phyloP scores from a whole-genome alignment of 768 basidiomycete species.

The Pisolithus tinctorius region DNA sequence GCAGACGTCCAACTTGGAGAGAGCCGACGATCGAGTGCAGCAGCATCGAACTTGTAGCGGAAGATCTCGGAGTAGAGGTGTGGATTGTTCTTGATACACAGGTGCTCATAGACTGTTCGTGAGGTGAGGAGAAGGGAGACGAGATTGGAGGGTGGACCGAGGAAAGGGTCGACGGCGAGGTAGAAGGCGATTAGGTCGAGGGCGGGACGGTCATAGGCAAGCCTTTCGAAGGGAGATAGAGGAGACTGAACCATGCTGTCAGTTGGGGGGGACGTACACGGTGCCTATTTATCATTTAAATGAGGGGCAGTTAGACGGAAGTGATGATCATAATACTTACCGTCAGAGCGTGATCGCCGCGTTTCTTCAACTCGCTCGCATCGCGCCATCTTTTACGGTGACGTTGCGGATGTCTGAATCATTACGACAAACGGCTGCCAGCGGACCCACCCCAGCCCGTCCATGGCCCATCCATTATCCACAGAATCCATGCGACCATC shows the following conservation, averaged over 20 bases:
- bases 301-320: constrained; percentile 21
- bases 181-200: constrained; percentile 39
- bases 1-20: constrained; percentile 31
- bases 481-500: neutral
- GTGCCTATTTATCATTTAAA: constrained; percentile 20
- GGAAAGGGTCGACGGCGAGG: constrained; percentile 29
- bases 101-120: constrained; percentile 27
- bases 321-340: constrained; percentile 29
- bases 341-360: constrained; percentile 31
- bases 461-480: constrained; percentile 7
- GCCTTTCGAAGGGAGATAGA: constrained; percentile 12
- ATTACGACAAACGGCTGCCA: constrained; percentile 25
- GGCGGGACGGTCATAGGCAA: constrained; percentile 12
- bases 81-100: constrained; percentile 31
- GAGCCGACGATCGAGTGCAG: constrained; percentile 35
- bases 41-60: constrained; percentile 37
- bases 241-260: constrained; percentile 4
- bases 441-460: constrained; percentile 17
- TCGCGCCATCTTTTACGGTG: constrained; percentile 15
- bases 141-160: constrained; percentile 40
- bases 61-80: constrained; percentile 40
- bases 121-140: constrained; percentile 34
- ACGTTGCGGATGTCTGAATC: constrained; percentile 26
- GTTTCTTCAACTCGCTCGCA: constrained; percentile 14
- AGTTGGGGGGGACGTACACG: neutral